Percentiles rank a stretch among this genome's conserved stretches.
Evolutionary conservation across 306 rosid genomes (phyloP).

Genomic region (Coriaria nepalensis): DNA sequence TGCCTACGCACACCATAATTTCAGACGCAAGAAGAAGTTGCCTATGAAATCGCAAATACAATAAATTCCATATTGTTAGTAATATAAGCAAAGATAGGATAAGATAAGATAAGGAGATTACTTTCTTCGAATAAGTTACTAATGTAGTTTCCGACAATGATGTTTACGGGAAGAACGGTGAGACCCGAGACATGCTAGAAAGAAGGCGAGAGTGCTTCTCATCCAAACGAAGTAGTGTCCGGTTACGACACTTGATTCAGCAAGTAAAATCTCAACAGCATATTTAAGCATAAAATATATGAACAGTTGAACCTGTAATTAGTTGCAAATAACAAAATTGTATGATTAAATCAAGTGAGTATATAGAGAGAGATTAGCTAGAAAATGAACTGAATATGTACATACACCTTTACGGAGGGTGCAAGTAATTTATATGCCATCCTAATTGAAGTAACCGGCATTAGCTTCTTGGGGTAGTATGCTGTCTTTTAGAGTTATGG

Average conservation of each 20-base stretch:
- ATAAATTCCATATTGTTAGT: conserved; percentile 3
- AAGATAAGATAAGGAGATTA: conserved; percentile 14
- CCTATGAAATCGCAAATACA: conserved; percentile 31
- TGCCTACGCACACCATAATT: conserved; percentile 63
- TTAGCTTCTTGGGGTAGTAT: conserved; percentile 8
- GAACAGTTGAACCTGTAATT: conserved; percentile 64
- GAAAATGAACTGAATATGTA: background rate
- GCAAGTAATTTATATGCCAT: conserved; percentile 68
- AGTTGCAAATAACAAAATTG: conserved; percentile 12
- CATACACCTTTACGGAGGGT: conserved; percentile 62
- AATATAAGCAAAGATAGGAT: background rate
- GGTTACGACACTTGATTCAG: conserved; percentile 85
- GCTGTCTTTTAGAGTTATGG: conserved; percentile 5
- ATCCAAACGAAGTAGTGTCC: conserved; percentile 79
- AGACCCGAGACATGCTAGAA: conserved; percentile 94
- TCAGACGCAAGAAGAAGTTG: conserved; percentile 71
- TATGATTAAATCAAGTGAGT: background rate
- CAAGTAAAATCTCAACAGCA: conserved; percentile 74
- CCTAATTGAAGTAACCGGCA: conserved; percentile 41
- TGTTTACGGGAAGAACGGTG: conserved; percentile 87
- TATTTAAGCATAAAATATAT: conserved; percentile 93
- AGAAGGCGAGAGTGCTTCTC: conserved; percentile 67
- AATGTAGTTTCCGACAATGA: conserved; percentile 67
- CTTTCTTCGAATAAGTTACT: conserved; percentile 91
- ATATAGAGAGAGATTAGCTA: too few species aligned